Evolutionary conservation across 1,284 basidiomycete genomes (phyloP).

Genomic region (Cutaneotrichosporon sp.): DNA sequence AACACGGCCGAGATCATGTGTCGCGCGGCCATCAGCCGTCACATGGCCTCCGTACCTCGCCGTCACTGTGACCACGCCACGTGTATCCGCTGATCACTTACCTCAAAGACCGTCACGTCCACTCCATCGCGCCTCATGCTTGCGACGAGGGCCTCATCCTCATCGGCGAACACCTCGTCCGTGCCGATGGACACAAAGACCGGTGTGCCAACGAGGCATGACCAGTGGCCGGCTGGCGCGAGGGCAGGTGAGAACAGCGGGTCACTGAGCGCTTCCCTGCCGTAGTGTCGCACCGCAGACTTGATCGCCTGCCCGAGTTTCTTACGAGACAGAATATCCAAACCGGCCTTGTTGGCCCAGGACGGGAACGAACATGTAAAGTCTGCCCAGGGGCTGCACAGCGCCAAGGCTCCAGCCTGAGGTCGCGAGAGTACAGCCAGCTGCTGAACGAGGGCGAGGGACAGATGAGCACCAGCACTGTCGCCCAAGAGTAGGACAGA

Average conservation of each 20-base stretch:
- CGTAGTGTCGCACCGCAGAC: conserved; percentile 21
- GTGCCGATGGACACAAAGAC: conserved; percentile 38
- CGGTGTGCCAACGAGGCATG: conserved; percentile 17
- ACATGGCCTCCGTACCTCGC: too few relatives aligned
- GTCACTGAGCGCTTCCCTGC: not conserved
- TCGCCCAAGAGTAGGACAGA: conserved; percentile 16
- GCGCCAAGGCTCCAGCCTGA: conserved; percentile 54
- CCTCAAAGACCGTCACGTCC: conserved; percentile 16
- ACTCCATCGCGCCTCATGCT: conserved; percentile 35
- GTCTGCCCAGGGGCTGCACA: conserved; percentile 59
- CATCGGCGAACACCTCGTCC: conserved; percentile 34
- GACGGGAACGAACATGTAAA: conserved; percentile 33
- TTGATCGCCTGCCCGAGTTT: conserved; percentile 6
- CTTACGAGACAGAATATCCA: conserved; percentile 16
- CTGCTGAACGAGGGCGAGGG: conserved; percentile 14
- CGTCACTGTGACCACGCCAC: too few relatives aligned
- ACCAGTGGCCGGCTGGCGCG: conserved; percentile 16
- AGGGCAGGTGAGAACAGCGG: conserved; percentile 26
- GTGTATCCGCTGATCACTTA: not conserved
- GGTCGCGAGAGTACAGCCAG: conserved; percentile 6
- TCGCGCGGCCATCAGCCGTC: too few relatives aligned
- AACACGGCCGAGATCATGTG: too few relatives aligned
- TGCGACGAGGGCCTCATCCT: conserved; percentile 26
- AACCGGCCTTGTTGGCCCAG: conserved; percentile 3
- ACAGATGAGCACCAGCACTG: conserved; percentile 18